These are phyloP conservation scores for Heritiera fomes DNA, from an alignment of 345 rosid species.

Conservation along the genomic window DNA sequence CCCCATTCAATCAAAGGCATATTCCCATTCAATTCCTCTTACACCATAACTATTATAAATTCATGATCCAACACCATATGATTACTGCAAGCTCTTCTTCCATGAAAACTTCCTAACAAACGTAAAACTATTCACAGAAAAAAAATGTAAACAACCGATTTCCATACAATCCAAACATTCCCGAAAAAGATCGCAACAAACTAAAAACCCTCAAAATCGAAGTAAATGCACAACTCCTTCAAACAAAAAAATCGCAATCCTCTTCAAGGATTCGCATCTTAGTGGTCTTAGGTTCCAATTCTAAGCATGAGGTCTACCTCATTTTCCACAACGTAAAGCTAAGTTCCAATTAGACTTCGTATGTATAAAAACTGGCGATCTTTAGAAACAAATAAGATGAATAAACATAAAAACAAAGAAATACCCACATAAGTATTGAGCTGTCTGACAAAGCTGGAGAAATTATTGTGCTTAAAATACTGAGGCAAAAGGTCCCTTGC, in stretches of 20 bases:
- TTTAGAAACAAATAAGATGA: neutral
- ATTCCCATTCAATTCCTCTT: neutral
- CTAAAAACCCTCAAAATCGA: neutral
- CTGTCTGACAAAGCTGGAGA: conserved; percentile 70
- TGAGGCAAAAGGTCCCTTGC: conserved; percentile 51
- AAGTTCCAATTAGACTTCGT: neutral
- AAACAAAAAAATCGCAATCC: neutral
- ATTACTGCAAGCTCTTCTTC: neutral
- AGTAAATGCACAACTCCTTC: neutral
- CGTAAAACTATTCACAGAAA: neutral
- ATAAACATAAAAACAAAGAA: neutral
- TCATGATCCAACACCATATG: conserved; percentile 2
- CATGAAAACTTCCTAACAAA: neutral
- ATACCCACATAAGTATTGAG: conserved; percentile 53
- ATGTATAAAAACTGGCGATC: neutral
- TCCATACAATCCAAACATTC: neutral
- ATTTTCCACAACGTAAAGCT: neutral
- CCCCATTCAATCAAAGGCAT: neutral
- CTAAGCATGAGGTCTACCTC: neutral
- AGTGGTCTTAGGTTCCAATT: neutral
- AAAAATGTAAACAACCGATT: neutral
- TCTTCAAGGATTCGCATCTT: neutral
- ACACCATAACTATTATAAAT: neutral
- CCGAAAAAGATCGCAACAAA: neutral
- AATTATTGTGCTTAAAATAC: conserved; percentile 62